Evolutionary conservation across 441 rosid species (phyloP).

Genomic region (Adansonia grandidieri): DNA sequence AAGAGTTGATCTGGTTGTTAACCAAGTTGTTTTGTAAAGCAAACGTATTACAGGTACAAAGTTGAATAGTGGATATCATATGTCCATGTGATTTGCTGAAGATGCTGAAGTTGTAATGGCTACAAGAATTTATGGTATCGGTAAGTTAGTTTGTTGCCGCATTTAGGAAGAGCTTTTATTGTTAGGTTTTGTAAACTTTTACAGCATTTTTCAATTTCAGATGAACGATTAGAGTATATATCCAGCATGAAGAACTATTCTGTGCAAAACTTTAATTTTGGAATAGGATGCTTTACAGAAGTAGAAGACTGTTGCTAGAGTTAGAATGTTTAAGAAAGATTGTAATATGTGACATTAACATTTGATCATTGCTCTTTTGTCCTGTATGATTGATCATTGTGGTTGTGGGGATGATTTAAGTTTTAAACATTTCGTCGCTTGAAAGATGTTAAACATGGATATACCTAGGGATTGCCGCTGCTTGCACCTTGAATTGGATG

Average conservation of each 20-base stretch:
- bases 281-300: slow-evolving; percentile 6
- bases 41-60: slow-evolving; percentile 9
- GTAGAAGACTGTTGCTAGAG: background rate
- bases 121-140: background rate
- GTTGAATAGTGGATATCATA: background rate
- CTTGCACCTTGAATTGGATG: background rate
- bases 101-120: background rate
- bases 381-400: background rate
- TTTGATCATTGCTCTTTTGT: background rate
- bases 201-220: background rate
- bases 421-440: background rate
- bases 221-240: background rate
- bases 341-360: background rate
- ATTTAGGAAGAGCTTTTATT: slow-evolving; percentile 21
- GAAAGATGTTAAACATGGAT: background rate
- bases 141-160: slow-evolving; percentile 21
- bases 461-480: background rate
- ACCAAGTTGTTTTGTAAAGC: slow-evolving; percentile 8
- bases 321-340: background rate
- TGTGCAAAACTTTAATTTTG: slow-evolving; percentile 9
- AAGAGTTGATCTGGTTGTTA: slow-evolving; percentile 35
- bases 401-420: too few relatives aligned
- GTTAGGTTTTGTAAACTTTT: background rate
- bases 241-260: slow-evolving; percentile 3
- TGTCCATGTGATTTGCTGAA: slow-evolving; percentile 15